These are phyloP conservation scores for Microsporum ferrugineum DNA, from an alignment of 2,329 filamentous ascomycete species.

Conservation along the genomic window DNA sequence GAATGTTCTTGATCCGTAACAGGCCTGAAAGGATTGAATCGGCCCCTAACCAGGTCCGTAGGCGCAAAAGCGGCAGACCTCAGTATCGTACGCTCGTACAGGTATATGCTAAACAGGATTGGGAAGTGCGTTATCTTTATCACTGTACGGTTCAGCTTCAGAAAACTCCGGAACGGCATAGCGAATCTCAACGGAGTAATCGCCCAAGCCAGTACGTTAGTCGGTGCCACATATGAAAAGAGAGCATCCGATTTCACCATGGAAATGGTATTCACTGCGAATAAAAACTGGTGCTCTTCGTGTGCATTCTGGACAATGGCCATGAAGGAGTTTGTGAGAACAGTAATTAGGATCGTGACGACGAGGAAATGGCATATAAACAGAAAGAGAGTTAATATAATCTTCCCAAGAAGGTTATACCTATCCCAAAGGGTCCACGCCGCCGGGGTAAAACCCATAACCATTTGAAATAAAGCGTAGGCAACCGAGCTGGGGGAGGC, in stretches of 20 bases:
- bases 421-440: conserved; percentile 81
- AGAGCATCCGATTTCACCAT: conserved; percentile 98
- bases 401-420: conserved; percentile 69
- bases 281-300: conserved; percentile 83
- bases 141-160: conserved; percentile 74
- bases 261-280: conserved; percentile 92
- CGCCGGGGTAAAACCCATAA: conserved; percentile 92
- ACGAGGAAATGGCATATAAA: conserved; percentile 94
- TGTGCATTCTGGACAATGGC: conserved; percentile 85
- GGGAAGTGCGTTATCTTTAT: conserved; percentile 90
- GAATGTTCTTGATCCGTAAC: conserved; percentile 47
- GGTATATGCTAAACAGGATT: conserved; percentile 71
- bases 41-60: conserved; percentile 71
- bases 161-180: conserved; percentile 69
- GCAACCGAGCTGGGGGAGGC: conserved; percentile 64
- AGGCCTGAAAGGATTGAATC: conserved; percentile 44
- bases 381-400: conserved; percentile 67
- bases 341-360: conserved; percentile 86
- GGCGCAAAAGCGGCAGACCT: conserved; percentile 67
- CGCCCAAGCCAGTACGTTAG: conserved; percentile 84
- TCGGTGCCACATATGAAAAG: conserved; percentile 85
- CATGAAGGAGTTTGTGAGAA: conserved; percentile 96
- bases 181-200: conserved; percentile 70
- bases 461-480: conserved; percentile 81
- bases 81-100: conserved; percentile 74